phyloP scores from a whole-genome alignment of 345 rosid genomes.

The Salix arbutifolia region DNA sequence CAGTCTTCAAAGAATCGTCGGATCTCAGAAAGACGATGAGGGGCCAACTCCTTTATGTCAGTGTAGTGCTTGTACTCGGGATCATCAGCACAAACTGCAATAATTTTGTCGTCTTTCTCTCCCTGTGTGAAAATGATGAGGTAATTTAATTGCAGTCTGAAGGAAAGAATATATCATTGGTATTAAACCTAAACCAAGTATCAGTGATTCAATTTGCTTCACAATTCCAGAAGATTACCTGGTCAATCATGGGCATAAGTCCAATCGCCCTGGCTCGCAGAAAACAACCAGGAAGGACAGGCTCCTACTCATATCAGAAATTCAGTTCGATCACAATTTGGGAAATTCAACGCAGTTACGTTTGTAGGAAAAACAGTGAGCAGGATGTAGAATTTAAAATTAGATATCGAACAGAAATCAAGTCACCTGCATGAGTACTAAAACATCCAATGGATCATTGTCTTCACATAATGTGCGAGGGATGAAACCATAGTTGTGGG shows the following conservation, averaged over 20 bases:
- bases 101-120: constrained; percentile 96
- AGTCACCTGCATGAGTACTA: constrained; percentile 91
- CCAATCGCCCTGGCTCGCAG: constrained; percentile 95
- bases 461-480: constrained; percentile 94
- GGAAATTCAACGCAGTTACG: neutral
- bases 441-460: constrained; percentile 90
- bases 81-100: constrained; percentile 96
- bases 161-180: neutral
- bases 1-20: constrained; percentile 97
- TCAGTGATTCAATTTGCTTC: neutral
- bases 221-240: constrained; percentile 38
- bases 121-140: constrained; percentile 42
- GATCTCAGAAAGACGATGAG: constrained; percentile 91
- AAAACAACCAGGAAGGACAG: constrained; percentile 94
- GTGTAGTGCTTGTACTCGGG: constrained; percentile 89
- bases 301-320: constrained; percentile 51
- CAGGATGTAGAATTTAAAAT: neutral
- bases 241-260: constrained; percentile 98
- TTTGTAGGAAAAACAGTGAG: neutral
- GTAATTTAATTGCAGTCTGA: neutral
- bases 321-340: neutral
- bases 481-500: constrained; percentile 97
- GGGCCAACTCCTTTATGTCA: constrained; percentile 84
- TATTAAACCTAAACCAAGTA: neutral
- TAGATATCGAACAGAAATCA: neutral